Evolutionary conservation across 495 filamentous ascomycete species (phyloP), one percentile per base, ranked within the genome.

Genomic region (Filosporella fistucella): DNA sequence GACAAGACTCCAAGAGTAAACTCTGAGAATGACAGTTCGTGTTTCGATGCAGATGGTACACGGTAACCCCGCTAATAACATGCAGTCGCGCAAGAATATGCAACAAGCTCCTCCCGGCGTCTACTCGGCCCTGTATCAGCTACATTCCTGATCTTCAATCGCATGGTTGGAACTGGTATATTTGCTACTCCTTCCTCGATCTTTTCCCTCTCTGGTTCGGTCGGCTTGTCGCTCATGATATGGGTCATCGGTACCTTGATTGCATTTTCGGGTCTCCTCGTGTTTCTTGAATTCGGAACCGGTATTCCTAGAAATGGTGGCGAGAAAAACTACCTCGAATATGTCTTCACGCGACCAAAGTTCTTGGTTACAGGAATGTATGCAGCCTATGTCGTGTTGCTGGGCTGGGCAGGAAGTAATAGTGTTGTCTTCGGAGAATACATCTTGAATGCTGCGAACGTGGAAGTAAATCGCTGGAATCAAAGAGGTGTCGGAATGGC

Each of bases 371-470:
- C 80, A 0, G 77, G 71, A 49, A 72, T 85, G 53, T 78, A 80
- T 54, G 76, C 77, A 6, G 67, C 21, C 63, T 57, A 57, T 37
- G 49, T 57, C 11, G 38, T 56, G 17, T 48, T 75, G 20, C 63
- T 78, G 6, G 75, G 75, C 10, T 75, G 68, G 68, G 69, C 68
- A 10, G 53, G 53, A 14, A 35, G 25, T 1, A 89, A 88, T 60
- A 75, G 78, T 8, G 72, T 88, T 53, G 74, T 85, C 14, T 88
- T 88, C 39, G 82, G 82, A 28, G 70, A 80, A 39, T 87, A 88
- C 49, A 75, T 88, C 38, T 73, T 88, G 43, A 72, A 74, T 49
- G 85, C 84, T 0, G 69, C 80, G 1, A 76, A 80, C 16, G 61
- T 73, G 7, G 71, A 79, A 36, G 74, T 77, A 7, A 75, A 75